Evolutionary conservation across 2,329 filamentous ascomycete genomes (phyloP).

Genomic region (Ascochyta viciae-villosae): DNA sequence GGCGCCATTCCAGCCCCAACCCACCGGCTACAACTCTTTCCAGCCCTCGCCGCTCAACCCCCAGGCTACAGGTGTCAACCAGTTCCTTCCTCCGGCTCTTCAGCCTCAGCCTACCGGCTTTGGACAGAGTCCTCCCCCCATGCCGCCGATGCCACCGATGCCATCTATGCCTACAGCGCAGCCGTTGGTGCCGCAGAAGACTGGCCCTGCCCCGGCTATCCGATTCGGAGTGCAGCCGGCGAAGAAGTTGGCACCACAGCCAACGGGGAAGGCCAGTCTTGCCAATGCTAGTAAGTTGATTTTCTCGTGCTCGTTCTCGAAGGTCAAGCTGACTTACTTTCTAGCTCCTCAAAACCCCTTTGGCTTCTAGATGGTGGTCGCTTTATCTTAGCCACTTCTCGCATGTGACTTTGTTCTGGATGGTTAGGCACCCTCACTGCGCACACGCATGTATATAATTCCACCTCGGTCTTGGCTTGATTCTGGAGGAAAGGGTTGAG

Average conservation of each 20-base stretch:
- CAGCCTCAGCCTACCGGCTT: constrained; percentile 64
- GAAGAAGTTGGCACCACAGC: constrained; percentile 82
- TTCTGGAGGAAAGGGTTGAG: neutral
- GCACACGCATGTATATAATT: constrained; percentile 26
- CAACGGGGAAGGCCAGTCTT: constrained; percentile 91
- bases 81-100: constrained; percentile 55
- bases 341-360: constrained; percentile 74
- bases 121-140: constrained; percentile 61
- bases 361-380: constrained; percentile 61
- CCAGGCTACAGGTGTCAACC: constrained; percentile 63
- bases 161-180: constrained; percentile 65
- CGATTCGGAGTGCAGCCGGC: constrained; percentile 80
- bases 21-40: constrained; percentile 49
- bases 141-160: constrained; percentile 64
- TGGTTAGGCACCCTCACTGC: constrained; percentile 5
- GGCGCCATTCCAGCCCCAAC: constrained; percentile 51
- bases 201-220: constrained; percentile 84
- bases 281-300: constrained; percentile 88
- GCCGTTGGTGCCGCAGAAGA: constrained; percentile 78
- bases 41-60: constrained; percentile 52
- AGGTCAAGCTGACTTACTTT: constrained; percentile 32
- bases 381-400: neutral
- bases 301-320: neutral
- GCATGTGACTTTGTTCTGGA: neutral
- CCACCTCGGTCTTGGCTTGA: constrained; percentile 4